Percentiles rank a stretch among this genome's conserved stretches.
These are phyloP conservation scores for Sonneratia alba DNA, from an alignment of 345 rosid species.

Conservation along the genomic window DNA sequence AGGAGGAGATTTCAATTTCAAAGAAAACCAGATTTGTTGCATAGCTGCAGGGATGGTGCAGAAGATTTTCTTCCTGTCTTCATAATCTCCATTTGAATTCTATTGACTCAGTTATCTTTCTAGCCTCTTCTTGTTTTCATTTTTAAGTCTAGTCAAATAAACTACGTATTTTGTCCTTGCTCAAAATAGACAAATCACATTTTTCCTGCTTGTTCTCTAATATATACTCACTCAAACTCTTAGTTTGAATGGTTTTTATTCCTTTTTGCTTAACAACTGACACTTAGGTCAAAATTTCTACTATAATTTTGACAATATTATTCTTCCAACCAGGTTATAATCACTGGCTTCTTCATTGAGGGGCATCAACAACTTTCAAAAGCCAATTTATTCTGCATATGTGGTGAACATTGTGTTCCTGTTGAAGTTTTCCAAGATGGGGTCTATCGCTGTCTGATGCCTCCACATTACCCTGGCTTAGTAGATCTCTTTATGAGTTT, in stretches of 20 bases:
- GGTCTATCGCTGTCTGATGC: conserved; percentile 72
- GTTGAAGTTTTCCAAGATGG: conserved; percentile 66
- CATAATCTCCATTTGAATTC: not conserved
- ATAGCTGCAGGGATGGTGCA: not conserved
- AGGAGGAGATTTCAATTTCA: not conserved
- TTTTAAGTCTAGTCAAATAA: not conserved
- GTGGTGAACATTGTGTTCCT: conserved; percentile 55
- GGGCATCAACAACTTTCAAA: conserved; percentile 43
- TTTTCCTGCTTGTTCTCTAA: not conserved
- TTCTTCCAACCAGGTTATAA: conserved; percentile 20
- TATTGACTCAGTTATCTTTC: not conserved
- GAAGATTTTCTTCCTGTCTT: not conserved
- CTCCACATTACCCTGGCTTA: conserved; percentile 56
- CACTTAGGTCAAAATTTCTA: not conserved
- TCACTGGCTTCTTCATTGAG: conserved; percentile 58
- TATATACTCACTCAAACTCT: not conserved
- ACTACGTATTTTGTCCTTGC: not conserved
- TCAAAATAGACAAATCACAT: not conserved
- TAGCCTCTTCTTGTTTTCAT: not conserved
- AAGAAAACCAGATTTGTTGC: too few relatives aligned
- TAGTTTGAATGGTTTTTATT: not conserved
- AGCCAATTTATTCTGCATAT: conserved; percentile 53
- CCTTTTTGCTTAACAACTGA: not conserved
- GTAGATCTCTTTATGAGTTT: conserved; percentile 64
- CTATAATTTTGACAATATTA: conserved; percentile 31